A percentile compares a stretch with the other conserved stretches of the same genome.
These are phyloP conservation scores for Psilocybe cyanescens DNA, from an alignment of 768 basidiomycete genomes.

Conservation along the genomic window DNA sequence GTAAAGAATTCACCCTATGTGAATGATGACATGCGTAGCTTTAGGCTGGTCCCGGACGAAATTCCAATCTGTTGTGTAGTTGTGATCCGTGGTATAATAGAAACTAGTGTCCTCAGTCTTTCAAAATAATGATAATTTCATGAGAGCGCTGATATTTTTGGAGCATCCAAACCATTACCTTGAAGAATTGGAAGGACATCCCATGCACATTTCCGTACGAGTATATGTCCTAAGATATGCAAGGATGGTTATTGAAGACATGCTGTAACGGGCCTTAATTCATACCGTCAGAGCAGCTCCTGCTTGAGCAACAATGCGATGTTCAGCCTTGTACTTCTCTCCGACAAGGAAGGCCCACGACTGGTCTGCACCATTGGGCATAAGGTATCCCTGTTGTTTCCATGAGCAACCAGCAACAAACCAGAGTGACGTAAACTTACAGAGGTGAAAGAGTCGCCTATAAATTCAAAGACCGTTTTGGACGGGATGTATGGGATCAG, in stretches of 20 bases:
- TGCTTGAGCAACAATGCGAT: conserved; percentile 54
- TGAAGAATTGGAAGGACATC: conserved; percentile 55
- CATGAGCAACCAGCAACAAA: neutral
- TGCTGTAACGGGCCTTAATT: neutral
- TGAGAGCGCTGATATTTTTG: neutral
- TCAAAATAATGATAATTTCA: conserved; percentile 15
- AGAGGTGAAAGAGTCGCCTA: conserved; percentile 61
- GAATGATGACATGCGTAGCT: conserved; percentile 55
- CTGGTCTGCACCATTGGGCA: conserved; percentile 55
- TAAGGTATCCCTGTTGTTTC: conserved; percentile 51
- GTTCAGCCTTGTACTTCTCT: conserved; percentile 55
- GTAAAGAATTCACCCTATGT: conserved; percentile 46
- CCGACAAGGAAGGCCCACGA: conserved; percentile 58
- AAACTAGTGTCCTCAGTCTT: conserved; percentile 59
- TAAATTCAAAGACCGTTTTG: conserved; percentile 53
- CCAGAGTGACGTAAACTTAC: conserved; percentile 28
- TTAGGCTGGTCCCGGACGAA: conserved; percentile 49
- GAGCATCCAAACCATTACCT: conserved; percentile 27
- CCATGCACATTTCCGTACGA: conserved; percentile 57
- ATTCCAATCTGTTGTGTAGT: conserved; percentile 63
- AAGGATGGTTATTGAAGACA: neutral
- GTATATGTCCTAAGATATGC: conserved; percentile 42
- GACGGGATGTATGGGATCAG: conserved; percentile 50
- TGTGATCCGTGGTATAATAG: conserved; percentile 56
- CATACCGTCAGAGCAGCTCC: conserved; percentile 51